Conservation (phyloP, 2,329 filamentous ascomycete genomes). For the Aspergillus nomiae region DNA sequence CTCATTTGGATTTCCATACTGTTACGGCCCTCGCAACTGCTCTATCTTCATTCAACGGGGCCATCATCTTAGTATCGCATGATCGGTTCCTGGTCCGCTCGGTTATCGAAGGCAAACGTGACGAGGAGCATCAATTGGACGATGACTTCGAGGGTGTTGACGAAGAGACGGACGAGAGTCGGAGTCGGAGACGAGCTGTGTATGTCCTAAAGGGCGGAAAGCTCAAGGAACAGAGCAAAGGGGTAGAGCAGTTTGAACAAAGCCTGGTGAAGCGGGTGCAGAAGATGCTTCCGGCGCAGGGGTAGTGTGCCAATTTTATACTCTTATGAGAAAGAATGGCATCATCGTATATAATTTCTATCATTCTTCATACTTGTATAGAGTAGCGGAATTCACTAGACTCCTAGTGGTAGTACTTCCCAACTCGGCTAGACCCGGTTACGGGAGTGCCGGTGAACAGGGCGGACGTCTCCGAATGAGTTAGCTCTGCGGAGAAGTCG, state of each 20-base stretch:
- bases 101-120: constrained; percentile 65
- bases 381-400: too few relatives aligned
- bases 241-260: constrained; percentile 67
- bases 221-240: constrained; percentile 58
- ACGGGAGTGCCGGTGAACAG: not conserved
- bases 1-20: constrained; percentile 81
- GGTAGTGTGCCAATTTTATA: not conserved
- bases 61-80: constrained; percentile 76
- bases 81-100: constrained; percentile 79
- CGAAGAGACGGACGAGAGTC: constrained; percentile 46
- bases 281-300: constrained; percentile 40
- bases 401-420: too few relatives aligned
- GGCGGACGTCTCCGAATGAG: not conserved
- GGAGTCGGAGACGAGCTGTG: constrained; percentile 55
- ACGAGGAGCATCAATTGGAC: constrained; percentile 39
- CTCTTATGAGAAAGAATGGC: too few relatives aligned
- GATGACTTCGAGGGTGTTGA: constrained; percentile 51
- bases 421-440: not conserved
- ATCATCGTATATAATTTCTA: too few relatives aligned
- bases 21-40: constrained; percentile 71
- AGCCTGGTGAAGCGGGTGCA: constrained; percentile 62
- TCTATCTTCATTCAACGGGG: constrained; percentile 69
- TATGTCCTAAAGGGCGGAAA: constrained; percentile 63
- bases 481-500: not conserved
- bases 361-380: too few relatives aligned